Base-by-base conservation (phyloP, 768 basidiomycete species). In the Boletales sp. region DNA sequence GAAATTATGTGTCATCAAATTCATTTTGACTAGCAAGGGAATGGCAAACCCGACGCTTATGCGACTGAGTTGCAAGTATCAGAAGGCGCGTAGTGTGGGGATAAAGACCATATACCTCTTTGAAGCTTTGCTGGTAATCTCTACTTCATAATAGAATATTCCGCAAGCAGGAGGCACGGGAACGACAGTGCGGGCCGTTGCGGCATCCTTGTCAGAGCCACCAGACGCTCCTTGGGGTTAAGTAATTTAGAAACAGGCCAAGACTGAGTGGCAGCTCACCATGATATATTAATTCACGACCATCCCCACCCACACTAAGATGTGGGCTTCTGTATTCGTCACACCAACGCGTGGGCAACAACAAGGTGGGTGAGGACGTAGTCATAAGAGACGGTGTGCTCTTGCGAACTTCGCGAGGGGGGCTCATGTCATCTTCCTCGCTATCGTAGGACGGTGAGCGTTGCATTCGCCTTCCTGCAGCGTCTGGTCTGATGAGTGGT, bases 111-210 rank as follows among this genome's bases (percentile, higher is more conserved):
- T 81, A 64, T 58, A 86, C 92, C 90, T 92, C 66, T 87, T 89
- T 38, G 79, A 74, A 63, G 86, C 82, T 30, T 89, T 89, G 63
- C 87, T 83, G 7, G 87, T 64, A 41, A 98, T 82, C 59, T 88
- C 82, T 6, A 93, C 83, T 72, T 99, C 95, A 64, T 86, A 99
- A 67, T 98, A 99, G 64, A 91, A 95, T 48, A 98, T 83, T 19
- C 94, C 96, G 58, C 89, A 89, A 11, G 86, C 84, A 1, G 85
- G 75, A 2, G 94, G 94, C 42, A 95, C 86, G 1, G 86, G 80
- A 56, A 82, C 72, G 39, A 79, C 80, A 1, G 94, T 84, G 44
- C 92, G 80, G 5, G 89, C 87, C 37, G 93, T 78, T 11, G 90
- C 90, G 0, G 92, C 91, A 48, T 95, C 93, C 51, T 82, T 82